Evolutionary conservation across 2,329 filamentous ascomycete species (phyloP), one percentile per base, ranked within the genome.

Genomic region (Cyclaneusma minus): DNA sequence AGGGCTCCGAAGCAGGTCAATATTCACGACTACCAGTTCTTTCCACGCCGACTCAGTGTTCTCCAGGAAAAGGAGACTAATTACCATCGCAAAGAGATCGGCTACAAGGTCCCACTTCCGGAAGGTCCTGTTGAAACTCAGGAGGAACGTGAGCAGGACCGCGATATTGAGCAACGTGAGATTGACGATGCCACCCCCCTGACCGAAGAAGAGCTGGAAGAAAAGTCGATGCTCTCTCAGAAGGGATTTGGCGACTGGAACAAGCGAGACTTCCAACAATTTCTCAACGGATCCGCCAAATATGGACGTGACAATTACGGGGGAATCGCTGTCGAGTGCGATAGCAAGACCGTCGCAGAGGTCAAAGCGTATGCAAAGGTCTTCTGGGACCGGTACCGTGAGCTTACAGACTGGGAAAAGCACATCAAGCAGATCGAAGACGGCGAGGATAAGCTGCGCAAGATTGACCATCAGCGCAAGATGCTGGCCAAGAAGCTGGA

Each of bases 1-100:
- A 74, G 85, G 29, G 83, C 89, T 7, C 89, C 89, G 1, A 93
- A 91, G 54, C 89, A 98, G 49, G 71, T 92, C 27, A 61, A 73
- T 4, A 79, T 93, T 21, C 85, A 95, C 43, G 89, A 98, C 51
- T 95, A 93, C 51, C 89, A 98, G 45, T 98, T 98, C 57, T 98
- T 93, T 51, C 85, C 87, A 1, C 62, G 74, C 0, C 68, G 75
- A 22, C 68, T 98, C 7, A 70, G 75, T 15, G 84, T 94, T 40
- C 64, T 98, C 6, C 89, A 98, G 49, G 89, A 98, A 36, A 82
- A 87, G 42, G 89, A 98, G 55, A 98, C 89, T 1, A 87, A 89
- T 0, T 92, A 67, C 49, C 94, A 92, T 50, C 77, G 89, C 35
- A 95, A 95, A 52, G 84, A 95, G 48, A 93, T 95, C 40, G 79